Conservation (phyloP, 371 early-diverging fungal species). For the Nematocida displodere region DNA sequence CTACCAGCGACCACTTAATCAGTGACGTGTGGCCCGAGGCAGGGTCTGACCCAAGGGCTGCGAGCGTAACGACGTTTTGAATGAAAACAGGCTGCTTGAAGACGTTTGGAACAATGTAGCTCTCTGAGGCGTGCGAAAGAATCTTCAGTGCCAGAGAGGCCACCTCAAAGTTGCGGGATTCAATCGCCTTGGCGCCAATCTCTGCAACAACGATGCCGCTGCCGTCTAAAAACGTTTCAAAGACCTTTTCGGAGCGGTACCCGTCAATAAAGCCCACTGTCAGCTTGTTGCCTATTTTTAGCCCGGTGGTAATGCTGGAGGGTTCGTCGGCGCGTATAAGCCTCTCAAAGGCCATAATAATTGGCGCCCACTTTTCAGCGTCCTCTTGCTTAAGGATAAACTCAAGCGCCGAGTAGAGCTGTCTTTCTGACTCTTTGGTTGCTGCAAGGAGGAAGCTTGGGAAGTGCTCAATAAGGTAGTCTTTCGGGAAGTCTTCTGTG, state of each 20-base stretch:
- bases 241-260: slow-evolving; percentile 54
- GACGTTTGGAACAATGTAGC: slow-evolving; percentile 60
- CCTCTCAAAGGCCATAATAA: slow-evolving; percentile 3
- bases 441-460: slow-evolving; percentile 15
- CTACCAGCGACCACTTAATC: slow-evolving; percentile 58
- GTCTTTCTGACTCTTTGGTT: slow-evolving; percentile 29
- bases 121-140: slow-evolving; percentile 52
- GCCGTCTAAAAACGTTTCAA: slow-evolving; percentile 40
- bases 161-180: slow-evolving; percentile 24
- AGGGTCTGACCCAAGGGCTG: slow-evolving; percentile 22
- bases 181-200: slow-evolving; percentile 19
- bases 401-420: slow-evolving; percentile 26
- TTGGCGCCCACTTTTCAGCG: slow-evolving; percentile 10
- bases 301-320: background rate
- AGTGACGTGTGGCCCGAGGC: slow-evolving; percentile 22
- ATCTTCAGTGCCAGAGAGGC: slow-evolving; percentile 53
- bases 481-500: slow-evolving; percentile 33
- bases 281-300: slow-evolving; percentile 42
- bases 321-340: background rate
- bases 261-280: slow-evolving; percentile 26
- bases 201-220: slow-evolving; percentile 47
- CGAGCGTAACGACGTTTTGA: slow-evolving; percentile 43
- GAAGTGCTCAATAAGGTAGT: slow-evolving; percentile 1
- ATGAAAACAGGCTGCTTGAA: slow-evolving; percentile 40
- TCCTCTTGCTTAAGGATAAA: slow-evolving; percentile 34